Base-by-base conservation (phyloP, 2,329 filamentous ascomycete genomes). In the Talaromyces sp. region DNA sequence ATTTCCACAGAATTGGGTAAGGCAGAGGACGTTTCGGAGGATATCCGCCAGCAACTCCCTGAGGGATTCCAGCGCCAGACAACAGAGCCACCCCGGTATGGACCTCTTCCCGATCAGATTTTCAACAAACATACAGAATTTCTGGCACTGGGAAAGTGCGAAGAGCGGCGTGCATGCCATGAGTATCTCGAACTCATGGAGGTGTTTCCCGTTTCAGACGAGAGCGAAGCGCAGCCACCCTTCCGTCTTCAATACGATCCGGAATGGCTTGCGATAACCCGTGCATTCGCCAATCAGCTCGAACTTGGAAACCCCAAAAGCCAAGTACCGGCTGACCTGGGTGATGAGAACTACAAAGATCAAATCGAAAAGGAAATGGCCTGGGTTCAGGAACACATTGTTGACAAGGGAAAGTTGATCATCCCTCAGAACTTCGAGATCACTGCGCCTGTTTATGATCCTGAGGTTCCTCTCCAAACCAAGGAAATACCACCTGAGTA, bases 181-280 rank as follows among this genome's bases (percentile, higher is more conserved):
- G 86, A 93, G 66, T 98, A 94, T 73, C 83, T 99, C 2, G 92
- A 98, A 70, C 82, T 98, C 2, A 81, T 90, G 39, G 85, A 90
- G 37, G 81, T 94, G 19, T 73, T 79, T 2, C 81, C 87, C 3
- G 73, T 84, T 49, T 79, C 83, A 16, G 60, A 62, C 22, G 54
- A 50, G 13, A n/a, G 7, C 19, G 66, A 77, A 0, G 68, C 76
- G 3, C 62, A 68, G 37, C 58, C 56, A 22, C 87, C 87, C 0
- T 85, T 87, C 69, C 82, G 80, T 11, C 83, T 97, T 0, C 81
- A 88, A 57, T 98, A 99, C 74, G 95, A 99, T 76, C 87, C 89
- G 11, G 95, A 99, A 79, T 99, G 94, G 94, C 87, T 99, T 8
- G 90, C 95, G 49, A 97, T 99, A 68, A 93, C 89, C 13, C 90